These are phyloP conservation scores for Penicillium cataractarum DNA, from an alignment of 495 filamentous ascomycete genomes.

Conservation along the genomic window DNA sequence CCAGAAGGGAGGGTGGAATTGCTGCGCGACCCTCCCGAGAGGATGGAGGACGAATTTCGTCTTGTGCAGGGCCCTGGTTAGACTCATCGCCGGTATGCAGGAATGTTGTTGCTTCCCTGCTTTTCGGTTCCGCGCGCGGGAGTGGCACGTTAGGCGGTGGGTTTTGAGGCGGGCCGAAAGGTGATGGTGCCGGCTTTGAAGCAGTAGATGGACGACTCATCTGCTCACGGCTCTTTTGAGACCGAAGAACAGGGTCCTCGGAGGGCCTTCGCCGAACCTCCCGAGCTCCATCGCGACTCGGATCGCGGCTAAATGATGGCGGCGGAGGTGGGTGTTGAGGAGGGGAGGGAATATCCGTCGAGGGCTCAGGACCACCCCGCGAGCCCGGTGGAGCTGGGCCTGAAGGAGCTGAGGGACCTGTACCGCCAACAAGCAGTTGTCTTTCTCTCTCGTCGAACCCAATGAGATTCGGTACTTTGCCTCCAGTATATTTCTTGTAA, in stretches of 20 bases:
- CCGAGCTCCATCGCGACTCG: conserved; percentile 44
- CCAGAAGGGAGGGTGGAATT: conserved; percentile 15
- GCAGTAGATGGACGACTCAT: conserved; percentile 47
- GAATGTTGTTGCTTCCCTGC: conserved; percentile 29
- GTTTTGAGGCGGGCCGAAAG: conserved; percentile 30
- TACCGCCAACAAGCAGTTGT: conserved; percentile 64
- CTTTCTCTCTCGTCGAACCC: conserved; percentile 83
- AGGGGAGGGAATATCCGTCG: conserved; percentile 41
- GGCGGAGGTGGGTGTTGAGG: conserved; percentile 22
- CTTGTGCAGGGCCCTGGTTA: conserved; percentile 21
- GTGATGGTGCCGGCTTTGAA: conserved; percentile 30
- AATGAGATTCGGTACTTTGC: conserved; percentile 73
- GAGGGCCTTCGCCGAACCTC: conserved; percentile 40
- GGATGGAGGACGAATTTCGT: conserved; percentile 13
- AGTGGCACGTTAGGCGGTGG: conserved; percentile 27
- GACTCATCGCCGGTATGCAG: conserved; percentile 19
- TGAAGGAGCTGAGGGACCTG: conserved; percentile 35
- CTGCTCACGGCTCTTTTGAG: conserved; percentile 52
- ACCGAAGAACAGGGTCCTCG: conserved; percentile 45
- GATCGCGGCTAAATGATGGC: conserved; percentile 34
- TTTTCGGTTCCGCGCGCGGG: conserved; percentile 31
- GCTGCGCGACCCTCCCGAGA: background rate
- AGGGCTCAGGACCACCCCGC: conserved; percentile 34
- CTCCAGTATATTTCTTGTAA: conserved; percentile 92
- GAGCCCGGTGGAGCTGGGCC: conserved; percentile 38